These are phyloP conservation scores for Hyphodiscus hymeniophilus DNA, from an alignment of 495 filamentous ascomycete genomes.

Conservation along the genomic window DNA sequence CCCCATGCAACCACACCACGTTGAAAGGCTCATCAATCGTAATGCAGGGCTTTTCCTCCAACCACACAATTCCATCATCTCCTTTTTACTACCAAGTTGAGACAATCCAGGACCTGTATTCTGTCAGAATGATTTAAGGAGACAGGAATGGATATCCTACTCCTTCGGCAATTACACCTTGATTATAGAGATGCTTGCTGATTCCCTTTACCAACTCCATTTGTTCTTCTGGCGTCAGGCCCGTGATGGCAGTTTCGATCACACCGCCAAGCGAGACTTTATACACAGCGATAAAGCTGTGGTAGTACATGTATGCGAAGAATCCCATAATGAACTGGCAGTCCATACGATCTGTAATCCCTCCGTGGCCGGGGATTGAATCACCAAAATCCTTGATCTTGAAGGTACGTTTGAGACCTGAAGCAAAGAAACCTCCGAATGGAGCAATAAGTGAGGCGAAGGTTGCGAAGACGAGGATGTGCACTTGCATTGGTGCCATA, in stretches of 20 bases:
- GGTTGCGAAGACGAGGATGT: slow-evolving; percentile 81
- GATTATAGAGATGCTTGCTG: slow-evolving; percentile 78
- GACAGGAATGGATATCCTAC: slow-evolving; percentile 10
- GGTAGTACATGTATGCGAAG: slow-evolving; percentile 97
- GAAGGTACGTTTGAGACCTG: slow-evolving; percentile 95
- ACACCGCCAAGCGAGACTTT: slow-evolving; percentile 74
- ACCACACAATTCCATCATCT: slow-evolving; percentile 7
- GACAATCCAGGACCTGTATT: slow-evolving; percentile 19
- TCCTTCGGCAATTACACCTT: slow-evolving; percentile 41
- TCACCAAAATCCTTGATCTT: slow-evolving; percentile 99
- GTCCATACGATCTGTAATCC: slow-evolving; percentile 99
- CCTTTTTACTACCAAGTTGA: slow-evolving; percentile 16
- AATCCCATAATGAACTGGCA: slow-evolving; percentile 99
- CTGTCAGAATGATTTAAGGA: slow-evolving; percentile 2
- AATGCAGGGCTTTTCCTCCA: slow-evolving; percentile 6
- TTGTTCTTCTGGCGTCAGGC: slow-evolving; percentile 75
- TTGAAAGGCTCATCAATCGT: slow-evolving; percentile 18
- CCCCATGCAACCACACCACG: slow-evolving; percentile 2
- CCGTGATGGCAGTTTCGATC: slow-evolving; percentile 81
- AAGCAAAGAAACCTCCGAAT: slow-evolving; percentile 98
- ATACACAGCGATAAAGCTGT: slow-evolving; percentile 89
- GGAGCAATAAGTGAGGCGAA: slow-evolving; percentile 97
- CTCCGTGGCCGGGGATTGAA: slow-evolving; percentile 93
- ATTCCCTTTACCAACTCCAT: slow-evolving; percentile 79
- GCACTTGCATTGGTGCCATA: slow-evolving; percentile 90